Percentiles rank a stretch among this genome's conserved stretches.
Conservation (phyloP, 495 filamentous ascomycete genomes). For the Evernia prunastri region DNA sequence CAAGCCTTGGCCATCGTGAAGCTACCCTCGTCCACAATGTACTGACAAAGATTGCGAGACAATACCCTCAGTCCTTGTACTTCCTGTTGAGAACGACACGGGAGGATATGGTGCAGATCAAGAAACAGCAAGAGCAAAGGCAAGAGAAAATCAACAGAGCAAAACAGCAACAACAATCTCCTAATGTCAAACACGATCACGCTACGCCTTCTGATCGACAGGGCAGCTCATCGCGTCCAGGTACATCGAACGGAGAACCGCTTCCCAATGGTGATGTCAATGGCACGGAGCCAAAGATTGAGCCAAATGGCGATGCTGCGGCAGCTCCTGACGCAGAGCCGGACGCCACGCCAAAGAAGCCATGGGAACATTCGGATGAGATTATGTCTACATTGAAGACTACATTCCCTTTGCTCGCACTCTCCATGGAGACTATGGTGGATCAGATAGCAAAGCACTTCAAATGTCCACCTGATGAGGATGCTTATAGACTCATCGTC, state of each 20-base stretch:
- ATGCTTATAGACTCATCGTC: conserved; percentile 96
- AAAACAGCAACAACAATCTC: conserved; percentile 40
- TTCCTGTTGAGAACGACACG: conserved; percentile 87
- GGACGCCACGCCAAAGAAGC: conserved; percentile 53
- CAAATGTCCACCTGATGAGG: conserved; percentile 96
- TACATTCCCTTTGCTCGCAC: conserved; percentile 86
- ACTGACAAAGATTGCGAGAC: conserved; percentile 87
- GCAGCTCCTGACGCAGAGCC: conserved; percentile 23
- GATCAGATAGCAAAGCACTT: conserved; percentile 98
- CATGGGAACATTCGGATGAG: conserved; percentile 95
- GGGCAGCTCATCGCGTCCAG: conserved; percentile 39
- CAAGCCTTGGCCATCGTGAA: conserved; percentile 82
- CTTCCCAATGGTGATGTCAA: conserved; percentile 32
- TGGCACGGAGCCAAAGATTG: conserved; percentile 24
- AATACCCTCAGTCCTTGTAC: conserved; percentile 89
- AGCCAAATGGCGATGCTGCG: conserved; percentile 39
- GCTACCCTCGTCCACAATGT: conserved; percentile 76
- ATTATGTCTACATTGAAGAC: conserved; percentile 92
- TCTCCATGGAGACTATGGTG: conserved; percentile 99
- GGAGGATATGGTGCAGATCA: conserved; percentile 91
- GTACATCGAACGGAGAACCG: conserved; percentile 45
- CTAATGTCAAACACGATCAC: conserved; percentile 41
- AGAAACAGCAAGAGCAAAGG: conserved; percentile 78
- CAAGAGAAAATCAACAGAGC: conserved; percentile 52
- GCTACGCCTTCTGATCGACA: conserved; percentile 32